A percentile compares a stretch with the other conserved stretches of the same genome.
phyloP scores from a whole-genome alignment of 192 early-diverging fungal genomes.

The Haplosporangium gracile region DNA sequence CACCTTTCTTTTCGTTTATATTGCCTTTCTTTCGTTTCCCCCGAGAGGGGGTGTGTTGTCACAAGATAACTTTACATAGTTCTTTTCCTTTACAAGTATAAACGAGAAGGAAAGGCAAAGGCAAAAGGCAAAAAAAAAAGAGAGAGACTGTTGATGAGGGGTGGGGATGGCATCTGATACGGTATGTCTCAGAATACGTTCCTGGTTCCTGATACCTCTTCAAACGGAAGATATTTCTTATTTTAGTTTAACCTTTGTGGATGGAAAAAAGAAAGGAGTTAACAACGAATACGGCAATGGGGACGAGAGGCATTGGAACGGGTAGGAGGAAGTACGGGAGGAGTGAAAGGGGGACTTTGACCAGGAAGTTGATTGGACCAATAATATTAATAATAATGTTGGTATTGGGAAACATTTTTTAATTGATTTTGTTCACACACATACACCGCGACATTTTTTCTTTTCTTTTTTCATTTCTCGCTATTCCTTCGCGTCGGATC shows the following conservation, averaged over 20 bases:
- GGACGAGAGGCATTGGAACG: background rate
- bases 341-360: background rate
- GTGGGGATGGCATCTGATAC: background rate
- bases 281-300: background rate
- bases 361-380: background rate
- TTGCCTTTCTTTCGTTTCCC: background rate
- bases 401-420: background rate
- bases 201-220: slow-evolving; percentile 1
- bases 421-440: background rate
- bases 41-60: too few species aligned
- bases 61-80: too few species aligned
- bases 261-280: background rate
- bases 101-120: background rate
- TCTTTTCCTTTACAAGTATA: too few species aligned
- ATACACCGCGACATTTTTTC: background rate
- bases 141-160: too few species aligned
- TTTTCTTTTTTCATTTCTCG: background rate
- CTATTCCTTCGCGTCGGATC: background rate
- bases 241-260: background rate
- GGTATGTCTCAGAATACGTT: background rate
- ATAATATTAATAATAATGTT: background rate
- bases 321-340: background rate
- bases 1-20: background rate
- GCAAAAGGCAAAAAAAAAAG: background rate
- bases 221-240: background rate